Evolutionary conservation across 129 eudicot genomes (phyloP).

Genomic region (Escallonia rubra): DNA sequence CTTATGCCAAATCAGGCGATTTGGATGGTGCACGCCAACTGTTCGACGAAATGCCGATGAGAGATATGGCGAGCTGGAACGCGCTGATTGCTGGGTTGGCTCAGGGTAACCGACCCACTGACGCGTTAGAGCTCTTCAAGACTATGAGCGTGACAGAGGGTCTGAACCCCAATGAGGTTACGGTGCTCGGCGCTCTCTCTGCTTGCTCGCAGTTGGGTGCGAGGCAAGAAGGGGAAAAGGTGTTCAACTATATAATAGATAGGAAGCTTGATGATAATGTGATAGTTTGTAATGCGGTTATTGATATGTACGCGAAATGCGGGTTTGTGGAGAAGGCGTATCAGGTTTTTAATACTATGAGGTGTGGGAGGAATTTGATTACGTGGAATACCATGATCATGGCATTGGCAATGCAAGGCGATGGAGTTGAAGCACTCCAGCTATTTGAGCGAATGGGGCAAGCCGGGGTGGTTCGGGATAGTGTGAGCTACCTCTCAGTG

Average conservation of each 20-base stretch:
- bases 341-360: conserved; percentile 49
- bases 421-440: conserved; percentile 51
- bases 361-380: conserved; percentile 39
- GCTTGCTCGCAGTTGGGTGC: conserved; percentile 84
- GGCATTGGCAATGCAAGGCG: conserved; percentile 74
- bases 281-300: conserved; percentile 73
- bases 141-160: conserved; percentile 32
- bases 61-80: conserved; percentile 80
- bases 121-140: conserved; percentile 56
- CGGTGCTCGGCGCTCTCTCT: conserved; percentile 67
- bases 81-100: conserved; percentile 80
- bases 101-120: conserved; percentile 60
- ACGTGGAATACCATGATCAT: conserved; percentile 89
- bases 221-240: conserved; percentile 42
- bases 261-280: conserved; percentile 45
- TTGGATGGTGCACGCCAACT: conserved; percentile 38
- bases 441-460: conserved; percentile 40
- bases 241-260: conserved; percentile 28
- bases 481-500: conserved; percentile 57
- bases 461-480: conserved; percentile 44
- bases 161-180: conserved; percentile 60
- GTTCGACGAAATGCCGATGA: conserved; percentile 67
- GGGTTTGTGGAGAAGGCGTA: conserved; percentile 67
- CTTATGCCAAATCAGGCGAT: conserved; percentile 53
- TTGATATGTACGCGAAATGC: conserved; percentile 85